Conservation (phyloP, 2,329 filamentous ascomycete genomes). For the Alternaria conjuncta region DNA sequence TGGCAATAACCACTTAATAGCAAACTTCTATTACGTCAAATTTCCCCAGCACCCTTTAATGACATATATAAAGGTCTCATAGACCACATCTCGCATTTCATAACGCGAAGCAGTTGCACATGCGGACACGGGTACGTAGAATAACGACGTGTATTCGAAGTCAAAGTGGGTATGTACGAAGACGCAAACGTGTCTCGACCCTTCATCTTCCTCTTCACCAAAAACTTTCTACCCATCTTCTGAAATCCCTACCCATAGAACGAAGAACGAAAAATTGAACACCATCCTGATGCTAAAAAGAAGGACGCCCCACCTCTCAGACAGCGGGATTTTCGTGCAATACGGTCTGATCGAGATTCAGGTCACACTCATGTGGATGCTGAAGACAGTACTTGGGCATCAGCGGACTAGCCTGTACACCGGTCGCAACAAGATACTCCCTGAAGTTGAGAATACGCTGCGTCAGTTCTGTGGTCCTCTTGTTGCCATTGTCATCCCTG, state of each 20-base stretch:
- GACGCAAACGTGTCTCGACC: not conserved
- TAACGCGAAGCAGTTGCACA: not conserved
- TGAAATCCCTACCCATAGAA: not conserved
- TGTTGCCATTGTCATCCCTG: constrained; percentile 55
- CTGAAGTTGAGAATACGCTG: constrained; percentile 66
- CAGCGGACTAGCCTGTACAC: constrained; percentile 58
- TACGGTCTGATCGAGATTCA: constrained; percentile 58
- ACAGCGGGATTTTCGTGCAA: not conserved
- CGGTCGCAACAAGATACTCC: constrained; percentile 64
- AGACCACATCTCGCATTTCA: not conserved
- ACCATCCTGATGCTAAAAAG: not conserved
- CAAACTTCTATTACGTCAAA: not conserved
- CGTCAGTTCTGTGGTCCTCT: constrained; percentile 61
- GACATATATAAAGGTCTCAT: not conserved
- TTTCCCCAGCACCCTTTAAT: not conserved
- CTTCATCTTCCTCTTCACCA: not conserved
- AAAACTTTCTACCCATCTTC: not conserved
- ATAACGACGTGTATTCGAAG: not conserved
- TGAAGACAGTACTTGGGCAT: constrained; percentile 65
- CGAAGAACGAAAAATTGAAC: not conserved
- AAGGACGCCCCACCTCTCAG: not conserved
- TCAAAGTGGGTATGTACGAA: not conserved
- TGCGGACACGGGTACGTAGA: not conserved
- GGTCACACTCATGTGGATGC: constrained; percentile 64
- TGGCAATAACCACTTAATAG: not conserved